These are phyloP conservation scores for Besnoitia besnoiti DNA, from an alignment of 169 alveolate species.

Conservation along the genomic window DNA sequence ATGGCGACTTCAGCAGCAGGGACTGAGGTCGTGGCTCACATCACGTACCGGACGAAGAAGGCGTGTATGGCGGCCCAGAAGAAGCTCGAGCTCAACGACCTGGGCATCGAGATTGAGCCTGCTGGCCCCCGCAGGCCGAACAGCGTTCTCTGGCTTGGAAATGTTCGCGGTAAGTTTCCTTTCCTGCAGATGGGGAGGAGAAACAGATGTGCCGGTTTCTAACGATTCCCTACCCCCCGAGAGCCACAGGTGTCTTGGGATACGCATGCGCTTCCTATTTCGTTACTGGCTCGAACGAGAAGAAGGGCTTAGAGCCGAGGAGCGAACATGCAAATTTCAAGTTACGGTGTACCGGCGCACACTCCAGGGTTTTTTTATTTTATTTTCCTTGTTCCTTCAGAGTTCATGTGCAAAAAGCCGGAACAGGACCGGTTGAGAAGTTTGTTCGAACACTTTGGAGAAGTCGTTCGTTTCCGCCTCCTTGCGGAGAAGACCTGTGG, in stretches of 20 bases:
- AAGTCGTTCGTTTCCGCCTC: conserved; percentile 29
- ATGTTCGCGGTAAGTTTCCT: conserved; percentile 44
- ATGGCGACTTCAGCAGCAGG: background rate
- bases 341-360: no score
- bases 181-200: background rate
- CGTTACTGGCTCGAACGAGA: no score
- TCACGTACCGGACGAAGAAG: conserved; percentile 53
- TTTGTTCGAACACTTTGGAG: conserved; percentile 40
- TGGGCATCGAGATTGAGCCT: conserved; percentile 38
- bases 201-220: no score
- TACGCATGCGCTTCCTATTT: no score
- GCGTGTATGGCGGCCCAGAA: conserved; percentile 50
- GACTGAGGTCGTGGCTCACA: conserved; percentile 39
- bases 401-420: conserved; percentile 13
- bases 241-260: no score
- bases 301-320: no score
- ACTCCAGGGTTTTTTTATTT: background rate
- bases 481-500: conserved; percentile 53
- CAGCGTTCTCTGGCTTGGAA: conserved; percentile 57
- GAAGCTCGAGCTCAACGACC: conserved; percentile 47
- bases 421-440: conserved; percentile 16
- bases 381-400: background rate
- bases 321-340: no score
- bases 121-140: conserved; percentile 62
- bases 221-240: no score